Evolutionary conservation across 1,139 yeast species (phyloP).

Genomic region (Lodderomyces parapsilosis): DNA sequence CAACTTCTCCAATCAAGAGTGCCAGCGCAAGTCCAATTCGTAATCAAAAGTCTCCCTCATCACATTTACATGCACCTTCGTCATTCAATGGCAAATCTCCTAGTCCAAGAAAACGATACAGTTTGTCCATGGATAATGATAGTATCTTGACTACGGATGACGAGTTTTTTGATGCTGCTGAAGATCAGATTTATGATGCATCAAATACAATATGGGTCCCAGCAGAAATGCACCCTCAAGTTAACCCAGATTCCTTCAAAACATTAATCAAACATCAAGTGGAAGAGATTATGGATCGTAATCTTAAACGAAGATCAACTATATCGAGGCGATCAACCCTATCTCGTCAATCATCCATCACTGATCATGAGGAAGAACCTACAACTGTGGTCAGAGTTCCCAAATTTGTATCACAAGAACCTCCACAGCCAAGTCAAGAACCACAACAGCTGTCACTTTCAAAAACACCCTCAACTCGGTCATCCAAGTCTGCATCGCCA

Average conservation of each 20-base stretch:
- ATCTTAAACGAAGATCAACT: constrained; percentile 20
- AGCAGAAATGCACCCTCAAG: constrained; percentile 88
- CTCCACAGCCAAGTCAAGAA: constrained; percentile 1
- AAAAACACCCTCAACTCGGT: constrained; percentile 8
- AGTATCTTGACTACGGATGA: constrained; percentile 18
- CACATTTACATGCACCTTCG: constrained; percentile 6
- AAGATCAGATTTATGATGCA: constrained; percentile 27
- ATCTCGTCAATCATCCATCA: constrained; percentile 13
- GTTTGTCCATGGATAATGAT: constrained; percentile 8
- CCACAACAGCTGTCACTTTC: constrained; percentile 6
- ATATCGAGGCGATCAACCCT: constrained; percentile 35
- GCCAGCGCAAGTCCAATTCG: background rate
- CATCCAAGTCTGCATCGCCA: constrained; percentile 15
- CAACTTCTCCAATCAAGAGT: constrained; percentile 1
- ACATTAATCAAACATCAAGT: constrained; percentile 79
- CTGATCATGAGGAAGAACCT: constrained; percentile 4
- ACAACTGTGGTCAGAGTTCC: background rate
- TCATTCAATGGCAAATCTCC: constrained; percentile 8
- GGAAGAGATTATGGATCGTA: constrained; percentile 61
- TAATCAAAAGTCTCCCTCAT: constrained; percentile 2
- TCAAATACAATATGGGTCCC: constrained; percentile 81
- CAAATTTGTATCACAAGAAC: background rate
- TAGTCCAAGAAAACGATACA: constrained; percentile 9
- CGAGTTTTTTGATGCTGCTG: constrained; percentile 25
- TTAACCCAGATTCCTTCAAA: constrained; percentile 88